These are phyloP conservation scores for Penicillium sp. DNA, from an alignment of 2,329 filamentous ascomycete species.

Conservation along the genomic window DNA sequence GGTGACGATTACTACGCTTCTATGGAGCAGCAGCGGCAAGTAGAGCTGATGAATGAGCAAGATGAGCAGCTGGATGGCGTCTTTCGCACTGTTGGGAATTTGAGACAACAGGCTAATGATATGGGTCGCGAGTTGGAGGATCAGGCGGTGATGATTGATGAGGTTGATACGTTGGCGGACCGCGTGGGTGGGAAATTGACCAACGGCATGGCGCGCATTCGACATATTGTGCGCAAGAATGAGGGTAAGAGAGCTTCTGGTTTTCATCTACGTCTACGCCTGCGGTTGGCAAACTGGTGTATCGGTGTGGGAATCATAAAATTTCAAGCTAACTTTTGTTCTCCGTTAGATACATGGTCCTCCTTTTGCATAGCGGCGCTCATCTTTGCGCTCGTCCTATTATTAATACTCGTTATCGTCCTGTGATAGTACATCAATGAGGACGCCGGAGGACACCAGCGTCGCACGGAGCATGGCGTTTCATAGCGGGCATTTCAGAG, in stretches of 20 bases:
- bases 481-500: constrained; percentile 12
- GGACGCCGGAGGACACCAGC: constrained; percentile 14
- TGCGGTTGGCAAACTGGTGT: not conserved
- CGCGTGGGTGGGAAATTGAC: constrained; percentile 80
- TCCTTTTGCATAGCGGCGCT: constrained; percentile 87
- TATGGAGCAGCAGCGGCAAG: constrained; percentile 87
- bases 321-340: constrained; percentile 21
- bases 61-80: constrained; percentile 90
- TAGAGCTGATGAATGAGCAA: constrained; percentile 90
- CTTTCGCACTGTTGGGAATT: constrained; percentile 84
- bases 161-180: constrained; percentile 78
- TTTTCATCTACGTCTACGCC: not conserved
- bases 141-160: constrained; percentile 81
- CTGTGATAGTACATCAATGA: constrained; percentile 45
- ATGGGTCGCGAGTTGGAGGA: constrained; percentile 97
- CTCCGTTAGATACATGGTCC: constrained; percentile 58
- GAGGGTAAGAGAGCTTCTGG: constrained; percentile 58
- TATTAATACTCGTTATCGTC: constrained; percentile 73
- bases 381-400: constrained; percentile 80
- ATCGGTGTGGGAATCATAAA: constrained; percentile 17
- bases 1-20: constrained; percentile 65
- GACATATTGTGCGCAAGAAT: constrained; percentile 78
- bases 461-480: constrained; percentile 21
- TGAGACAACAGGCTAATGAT: constrained; percentile 83
- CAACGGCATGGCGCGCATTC: constrained; percentile 80